phyloP scores from a whole-genome alignment of 805 yeast genomes.

The Vanderwaltozyma tropicalis region DNA sequence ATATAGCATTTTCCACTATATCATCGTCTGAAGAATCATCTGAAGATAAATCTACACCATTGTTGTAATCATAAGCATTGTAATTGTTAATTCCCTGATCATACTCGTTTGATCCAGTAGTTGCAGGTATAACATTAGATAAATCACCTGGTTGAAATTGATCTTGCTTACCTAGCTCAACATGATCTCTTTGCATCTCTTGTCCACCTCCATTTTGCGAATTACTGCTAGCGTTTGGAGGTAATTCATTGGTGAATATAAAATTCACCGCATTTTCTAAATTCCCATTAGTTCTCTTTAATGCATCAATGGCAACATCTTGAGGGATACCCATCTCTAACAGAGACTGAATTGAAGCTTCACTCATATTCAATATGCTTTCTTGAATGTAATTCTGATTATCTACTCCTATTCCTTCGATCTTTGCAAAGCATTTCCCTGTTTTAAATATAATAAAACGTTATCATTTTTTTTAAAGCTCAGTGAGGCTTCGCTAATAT shows the following conservation, averaged over 20 bases:
- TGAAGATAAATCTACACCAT: neutral
- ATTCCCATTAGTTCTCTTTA: conserved; percentile 40
- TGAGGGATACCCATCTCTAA: conserved; percentile 62
- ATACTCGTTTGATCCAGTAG: neutral
- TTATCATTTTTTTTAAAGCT: no score
- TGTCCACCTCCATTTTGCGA: neutral
- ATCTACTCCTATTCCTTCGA: no score
- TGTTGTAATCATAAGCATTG: no score
- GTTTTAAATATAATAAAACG: no score
- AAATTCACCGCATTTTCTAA: conserved; percentile 52
- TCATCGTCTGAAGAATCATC: conserved; percentile 1
- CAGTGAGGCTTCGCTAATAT: no score
- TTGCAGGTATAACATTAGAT: conserved; percentile 1
- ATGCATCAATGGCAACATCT: conserved; percentile 52
- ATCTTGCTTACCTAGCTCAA: neutral
- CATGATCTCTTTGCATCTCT: neutral
- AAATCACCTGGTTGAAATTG: conserved; percentile 2
- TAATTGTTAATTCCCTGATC: neutral
- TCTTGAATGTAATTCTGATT: no score
- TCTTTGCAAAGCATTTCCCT: no score
- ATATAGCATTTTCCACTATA: neutral
- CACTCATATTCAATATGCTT: no score
- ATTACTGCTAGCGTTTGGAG: conserved; percentile 2
- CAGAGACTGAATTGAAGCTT: conserved; percentile 39
- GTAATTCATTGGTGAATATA: conserved; percentile 21